Percentiles rank a stretch among this genome's conserved stretches.
These are phyloP conservation scores for Ceratocystis eucalypticola DNA, from an alignment of 2,329 filamentous ascomycete species.

Conservation along the genomic window DNA sequence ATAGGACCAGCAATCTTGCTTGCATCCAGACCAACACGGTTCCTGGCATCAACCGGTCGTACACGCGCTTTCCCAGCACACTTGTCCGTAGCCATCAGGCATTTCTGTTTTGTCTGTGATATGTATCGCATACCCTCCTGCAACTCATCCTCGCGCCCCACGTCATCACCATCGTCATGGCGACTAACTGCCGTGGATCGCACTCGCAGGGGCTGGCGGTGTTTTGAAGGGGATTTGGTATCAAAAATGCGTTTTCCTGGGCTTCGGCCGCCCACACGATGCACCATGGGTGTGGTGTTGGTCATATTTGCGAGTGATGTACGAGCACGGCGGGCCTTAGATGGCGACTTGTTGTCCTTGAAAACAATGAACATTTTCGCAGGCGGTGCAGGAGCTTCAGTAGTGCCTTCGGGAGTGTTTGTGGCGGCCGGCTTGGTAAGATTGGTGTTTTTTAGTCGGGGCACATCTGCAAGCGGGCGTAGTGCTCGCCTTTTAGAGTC, in stretches of 20 bases:
- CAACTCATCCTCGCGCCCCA: conserved; percentile 51
- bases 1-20: conserved; percentile 7
- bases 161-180: conserved; percentile 37
- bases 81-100: conserved; percentile 25
- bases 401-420: conserved; percentile 24
- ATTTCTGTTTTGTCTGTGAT: conserved; percentile 78
- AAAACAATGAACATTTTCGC: conserved; percentile 79
- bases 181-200: neutral
- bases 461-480: conserved; percentile 42
- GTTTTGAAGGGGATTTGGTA: conserved; percentile 15
- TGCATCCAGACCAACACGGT: neutral
- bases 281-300: conserved; percentile 10
- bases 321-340: conserved; percentile 24
- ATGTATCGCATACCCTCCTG: conserved; percentile 75
- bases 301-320: conserved; percentile 8
- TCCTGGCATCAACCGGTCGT: neutral
- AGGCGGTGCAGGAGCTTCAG: conserved; percentile 50
- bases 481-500: conserved; percentile 57
- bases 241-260: conserved; percentile 11
- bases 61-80: conserved; percentile 11
- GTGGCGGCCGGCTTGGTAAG: conserved; percentile 21
- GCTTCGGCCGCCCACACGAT: neutral
- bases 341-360: conserved; percentile 48
- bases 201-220: conserved; percentile 8
- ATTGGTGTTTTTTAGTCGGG: neutral